phyloP scores from a whole-genome alignment of 352 stramenopile genomes.

The Globisporangium parvum region DNA sequence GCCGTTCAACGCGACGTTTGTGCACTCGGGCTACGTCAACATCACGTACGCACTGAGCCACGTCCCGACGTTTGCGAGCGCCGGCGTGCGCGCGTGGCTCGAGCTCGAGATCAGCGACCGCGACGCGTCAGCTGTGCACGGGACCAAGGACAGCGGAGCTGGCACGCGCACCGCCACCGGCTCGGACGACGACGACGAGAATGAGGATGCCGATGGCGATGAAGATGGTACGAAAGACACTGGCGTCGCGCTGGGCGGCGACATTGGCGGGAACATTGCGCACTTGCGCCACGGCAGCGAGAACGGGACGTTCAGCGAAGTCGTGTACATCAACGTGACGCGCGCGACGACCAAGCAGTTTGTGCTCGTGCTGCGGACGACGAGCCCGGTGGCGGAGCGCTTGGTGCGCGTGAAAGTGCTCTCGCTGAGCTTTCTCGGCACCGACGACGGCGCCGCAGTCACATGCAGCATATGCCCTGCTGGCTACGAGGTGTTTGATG shows the following conservation, averaged over 20 bases:
- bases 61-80: conserved; percentile 54
- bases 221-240: conserved; percentile 13
- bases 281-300: conserved; percentile 55
- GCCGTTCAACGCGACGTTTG: conserved; percentile 48
- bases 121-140: conserved; percentile 4
- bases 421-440: conserved; percentile 46
- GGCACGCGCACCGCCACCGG: not conserved
- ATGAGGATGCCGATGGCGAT: conserved; percentile 17
- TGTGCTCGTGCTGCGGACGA: conserved; percentile 49
- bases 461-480: conserved; percentile 43
- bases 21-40: conserved; percentile 48
- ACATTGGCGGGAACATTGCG: conserved; percentile 27
- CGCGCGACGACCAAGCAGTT: conserved; percentile 40
- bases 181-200: not conserved
- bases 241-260: conserved; percentile 7
- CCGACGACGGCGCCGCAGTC: conserved; percentile 41
- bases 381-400: conserved; percentile 30
- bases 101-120: conserved; percentile 49
- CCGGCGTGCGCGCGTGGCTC: conserved; percentile 61
- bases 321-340: conserved; percentile 53
- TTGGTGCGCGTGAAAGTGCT: conserved; percentile 46
- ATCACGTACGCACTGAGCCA: conserved; percentile 60
- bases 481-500: conserved; percentile 38
- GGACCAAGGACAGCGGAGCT: not conserved
- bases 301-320: conserved; percentile 58